Base-by-base conservation (phyloP, 148 eudicot genomes). In the Gaultheria prostrata region DNA sequence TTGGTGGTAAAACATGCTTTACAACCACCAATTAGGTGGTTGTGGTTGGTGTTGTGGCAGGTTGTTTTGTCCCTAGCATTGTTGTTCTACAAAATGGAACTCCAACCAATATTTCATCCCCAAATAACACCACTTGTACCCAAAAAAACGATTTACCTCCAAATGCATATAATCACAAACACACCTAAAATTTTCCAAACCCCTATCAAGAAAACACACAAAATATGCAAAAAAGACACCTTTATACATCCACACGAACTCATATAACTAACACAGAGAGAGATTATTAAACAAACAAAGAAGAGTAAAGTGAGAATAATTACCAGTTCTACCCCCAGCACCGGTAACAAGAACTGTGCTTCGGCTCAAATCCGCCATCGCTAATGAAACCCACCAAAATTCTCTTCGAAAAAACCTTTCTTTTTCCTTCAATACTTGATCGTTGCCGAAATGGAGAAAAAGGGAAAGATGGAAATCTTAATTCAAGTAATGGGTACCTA, bases 241-340 rank as follows among this genome's bases (percentile, higher is more conserved):
- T 24, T 20, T 3, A 45, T 12, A 17, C 1, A 45, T 8, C 30
- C 78, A 76, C 1, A 26, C 4, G 11, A 65, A 57, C 14, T 24
- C 70, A 11, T 3, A 65, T 14, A 13, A 24, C 24, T n/a, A 45
- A 75, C 45, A 30, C 5, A 24, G 15, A 24, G 20, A 24, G 11
- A 43, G 46, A 57, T 14, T 15, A 49, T 76, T 49, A 8, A 54
- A 54, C 9, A 2, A 45, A 11, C 4, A 54, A 75, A 8, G 33
- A 20, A 63, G 69, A 32, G n/a, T 49, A 17, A 8, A 11, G 20
- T 12, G 3, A 7, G 59, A 15, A 10, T 17, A 21, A 35, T 30
- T 87, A 95, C 97, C 97, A 71, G 95, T 93, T 88, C 97, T 87
- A 61, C 97, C 97, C 80, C 90, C 93, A 53, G 98, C 97, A 20